Evolutionary conservation across 139 green algal genomes (phyloP).

Genomic region (Chlamydomonas applanata): DNA sequence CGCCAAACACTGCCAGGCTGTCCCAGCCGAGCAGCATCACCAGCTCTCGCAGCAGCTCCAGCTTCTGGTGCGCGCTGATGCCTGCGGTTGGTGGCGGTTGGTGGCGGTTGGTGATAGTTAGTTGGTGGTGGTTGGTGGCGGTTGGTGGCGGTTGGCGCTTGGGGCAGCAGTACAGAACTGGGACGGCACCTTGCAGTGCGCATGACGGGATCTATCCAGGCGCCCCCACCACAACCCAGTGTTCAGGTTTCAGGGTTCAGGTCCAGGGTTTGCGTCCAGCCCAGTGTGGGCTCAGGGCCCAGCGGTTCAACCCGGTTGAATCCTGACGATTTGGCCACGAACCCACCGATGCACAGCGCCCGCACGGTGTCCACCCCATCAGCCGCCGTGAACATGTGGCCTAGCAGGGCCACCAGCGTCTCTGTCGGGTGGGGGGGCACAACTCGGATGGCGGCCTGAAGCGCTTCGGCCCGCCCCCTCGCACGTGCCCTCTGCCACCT

Average conservation of each 20-base stretch:
- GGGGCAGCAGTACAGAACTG: neutral
- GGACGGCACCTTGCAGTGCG: no score
- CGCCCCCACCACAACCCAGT: no score
- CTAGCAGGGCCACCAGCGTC: conserved; percentile 38
- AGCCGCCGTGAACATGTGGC: conserved; percentile 26
- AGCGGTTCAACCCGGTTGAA: no score
- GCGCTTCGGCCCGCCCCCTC: conserved; percentile 47
- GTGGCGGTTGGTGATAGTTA: neutral
- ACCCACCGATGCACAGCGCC: conserved; percentile 32
- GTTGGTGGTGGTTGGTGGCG: no score
- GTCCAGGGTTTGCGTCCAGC: no score
- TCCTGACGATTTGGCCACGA: no score
- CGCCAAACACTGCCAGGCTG: conserved; percentile 80
- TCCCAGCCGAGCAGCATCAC: conserved; percentile 79
- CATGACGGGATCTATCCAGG: no score
- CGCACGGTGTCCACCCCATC: conserved; percentile 42
- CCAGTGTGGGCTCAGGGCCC: no score
- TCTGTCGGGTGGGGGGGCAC: conserved; percentile 59
- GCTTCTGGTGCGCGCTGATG: conserved; percentile 82
- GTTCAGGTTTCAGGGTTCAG: no score
- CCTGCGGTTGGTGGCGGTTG: no score
- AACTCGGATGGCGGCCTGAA: conserved; percentile 67
- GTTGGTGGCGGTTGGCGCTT: no score
- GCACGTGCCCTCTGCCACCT: conserved; percentile 52
- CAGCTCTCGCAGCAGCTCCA: conserved; percentile 74